phyloP scores from a whole-genome alignment of 2,329 filamentous ascomycete species.

The Fusarium chlamydosporum region DNA sequence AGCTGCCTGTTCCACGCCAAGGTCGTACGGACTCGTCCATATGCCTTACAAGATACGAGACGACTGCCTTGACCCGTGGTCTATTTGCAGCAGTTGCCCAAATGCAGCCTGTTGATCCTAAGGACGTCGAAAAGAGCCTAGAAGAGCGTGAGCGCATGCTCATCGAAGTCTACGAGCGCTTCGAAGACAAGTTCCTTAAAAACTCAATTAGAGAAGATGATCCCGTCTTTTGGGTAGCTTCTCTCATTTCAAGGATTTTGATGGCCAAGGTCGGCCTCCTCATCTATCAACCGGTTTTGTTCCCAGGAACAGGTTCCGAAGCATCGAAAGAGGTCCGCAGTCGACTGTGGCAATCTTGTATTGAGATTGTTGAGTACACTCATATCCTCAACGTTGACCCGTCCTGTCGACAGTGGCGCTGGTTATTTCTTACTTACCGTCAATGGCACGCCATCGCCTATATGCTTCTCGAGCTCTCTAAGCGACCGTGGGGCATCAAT shows the following conservation, averaged over 20 bases:
- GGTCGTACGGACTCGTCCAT: constrained; percentile 40
- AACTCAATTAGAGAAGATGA: constrained; percentile 38
- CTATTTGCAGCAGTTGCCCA: constrained; percentile 33
- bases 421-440: constrained; percentile 37
- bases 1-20: constrained; percentile 33
- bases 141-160: constrained; percentile 44
- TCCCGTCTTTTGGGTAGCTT: constrained; percentile 40
- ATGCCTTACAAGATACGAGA: constrained; percentile 39
- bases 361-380: constrained; percentile 43
- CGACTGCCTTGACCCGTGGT: constrained; percentile 32
- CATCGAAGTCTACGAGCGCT: constrained; percentile 41
- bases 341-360: constrained; percentile 42
- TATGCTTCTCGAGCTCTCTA: constrained; percentile 40
- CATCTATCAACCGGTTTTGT: constrained; percentile 40
- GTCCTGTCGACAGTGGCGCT: constrained; percentile 39
- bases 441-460: constrained; percentile 44
- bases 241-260: constrained; percentile 37
- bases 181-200: constrained; percentile 42
- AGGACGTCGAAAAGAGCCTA: constrained; percentile 37
- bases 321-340: constrained; percentile 35
- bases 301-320: constrained; percentile 38
- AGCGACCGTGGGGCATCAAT: constrained; percentile 36
- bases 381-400: constrained; percentile 42
- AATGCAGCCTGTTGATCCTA: constrained; percentile 37
- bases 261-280: constrained; percentile 43